Conservation (phyloP, 2,329 filamentous ascomycete genomes). For the Venturia pyrina region DNA sequence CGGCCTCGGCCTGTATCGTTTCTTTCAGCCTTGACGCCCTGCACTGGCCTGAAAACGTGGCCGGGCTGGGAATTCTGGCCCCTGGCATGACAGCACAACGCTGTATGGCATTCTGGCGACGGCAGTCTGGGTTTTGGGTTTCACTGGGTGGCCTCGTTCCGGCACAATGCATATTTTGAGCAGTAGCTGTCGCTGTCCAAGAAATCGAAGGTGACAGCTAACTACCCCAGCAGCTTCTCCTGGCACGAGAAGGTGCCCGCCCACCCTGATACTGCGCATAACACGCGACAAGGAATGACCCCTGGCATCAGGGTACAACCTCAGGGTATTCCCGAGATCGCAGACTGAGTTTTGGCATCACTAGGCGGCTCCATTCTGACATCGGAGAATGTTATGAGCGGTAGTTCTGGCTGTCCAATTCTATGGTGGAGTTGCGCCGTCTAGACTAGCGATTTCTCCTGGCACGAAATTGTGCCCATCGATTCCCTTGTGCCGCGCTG, state of each 20-base stretch:
- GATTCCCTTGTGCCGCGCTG: too few species aligned
- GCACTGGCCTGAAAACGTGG: too few species aligned
- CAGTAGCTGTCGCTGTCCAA: background rate
- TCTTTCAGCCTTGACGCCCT: too few species aligned
- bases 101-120: background rate
- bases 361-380: background rate
- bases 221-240: background rate
- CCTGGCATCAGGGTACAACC: background rate
- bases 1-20: too few species aligned
- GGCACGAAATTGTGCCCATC: too few species aligned
- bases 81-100: background rate
- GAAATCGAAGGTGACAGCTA: background rate
- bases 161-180: background rate
- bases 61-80: background rate
- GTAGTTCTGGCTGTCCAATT: background rate
- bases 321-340: background rate
- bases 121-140: background rate
- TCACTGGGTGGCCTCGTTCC: background rate
- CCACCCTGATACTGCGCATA: background rate
- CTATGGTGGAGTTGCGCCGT: background rate
- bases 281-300: background rate
- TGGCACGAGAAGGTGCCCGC: background rate
- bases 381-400: background rate
- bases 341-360: background rate
- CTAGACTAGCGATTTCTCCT: too few species aligned